These are phyloP conservation scores for Trypanosoma vivax DNA, from an alignment of 208 protist genomes.

Conservation along the genomic window DNA sequence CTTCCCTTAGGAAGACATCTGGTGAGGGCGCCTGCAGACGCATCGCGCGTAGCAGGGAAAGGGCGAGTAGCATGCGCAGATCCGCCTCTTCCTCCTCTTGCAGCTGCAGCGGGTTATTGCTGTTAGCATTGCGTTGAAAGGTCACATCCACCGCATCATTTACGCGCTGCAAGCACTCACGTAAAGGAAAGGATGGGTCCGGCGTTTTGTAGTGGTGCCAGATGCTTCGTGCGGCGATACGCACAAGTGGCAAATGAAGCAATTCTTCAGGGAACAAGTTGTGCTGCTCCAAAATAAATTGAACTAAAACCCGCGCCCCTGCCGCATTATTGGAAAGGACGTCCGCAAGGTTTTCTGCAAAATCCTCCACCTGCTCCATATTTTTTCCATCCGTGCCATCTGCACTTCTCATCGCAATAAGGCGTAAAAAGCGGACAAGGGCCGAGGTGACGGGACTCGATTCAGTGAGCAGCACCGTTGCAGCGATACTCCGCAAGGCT, in stretches of 20 bases:
- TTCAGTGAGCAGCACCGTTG: conserved; percentile 22
- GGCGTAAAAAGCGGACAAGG: conserved; percentile 7
- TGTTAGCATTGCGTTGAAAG: conserved; percentile 70
- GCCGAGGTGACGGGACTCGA: conserved; percentile 10
- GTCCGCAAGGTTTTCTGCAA: conserved; percentile 10
- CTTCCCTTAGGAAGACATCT: conserved; percentile 57
- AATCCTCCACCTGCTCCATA: background rate
- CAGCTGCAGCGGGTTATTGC: conserved; percentile 44
- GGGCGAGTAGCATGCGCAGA: conserved; percentile 25
- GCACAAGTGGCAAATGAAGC: conserved; percentile 15
- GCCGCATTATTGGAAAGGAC: conserved; percentile 17
- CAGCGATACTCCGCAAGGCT: conserved; percentile 19
- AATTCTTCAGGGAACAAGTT: conserved; percentile 7
- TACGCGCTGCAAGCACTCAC: conserved; percentile 22
- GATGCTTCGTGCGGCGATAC: conserved; percentile 9
- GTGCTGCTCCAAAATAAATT: conserved; percentile 12
- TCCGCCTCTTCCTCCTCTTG: conserved; percentile 15
- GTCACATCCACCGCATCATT: conserved; percentile 48
- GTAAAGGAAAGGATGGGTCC: background rate
- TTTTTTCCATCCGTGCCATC: background rate
- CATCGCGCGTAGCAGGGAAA: conserved; percentile 52
- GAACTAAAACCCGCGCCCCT: conserved; percentile 12
- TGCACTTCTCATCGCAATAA: too few relatives aligned
- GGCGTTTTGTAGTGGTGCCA: conserved; percentile 6
- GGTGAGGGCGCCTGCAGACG: conserved; percentile 45